Base-by-base conservation (phyloP, 345 rosid species). In the Salix viminalis region DNA sequence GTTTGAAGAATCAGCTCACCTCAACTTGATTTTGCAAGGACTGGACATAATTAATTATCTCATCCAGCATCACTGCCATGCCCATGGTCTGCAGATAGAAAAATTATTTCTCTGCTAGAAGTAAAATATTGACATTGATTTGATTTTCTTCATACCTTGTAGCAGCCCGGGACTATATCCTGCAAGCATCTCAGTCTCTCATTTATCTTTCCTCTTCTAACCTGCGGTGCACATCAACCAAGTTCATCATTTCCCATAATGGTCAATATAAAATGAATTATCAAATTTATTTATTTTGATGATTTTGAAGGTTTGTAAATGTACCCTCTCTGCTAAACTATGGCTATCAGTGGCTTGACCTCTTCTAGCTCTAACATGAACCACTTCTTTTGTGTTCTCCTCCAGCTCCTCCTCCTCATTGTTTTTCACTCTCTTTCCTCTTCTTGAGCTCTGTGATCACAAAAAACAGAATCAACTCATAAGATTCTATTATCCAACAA, bases 291-390 rank as follows among this genome's bases (percentile, higher is more conserved):
- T 56, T 10, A 2, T 6, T 9, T 23, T 56, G 28, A 23, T 5
- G 18, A 11, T 15, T 23, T 26, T 36, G 36, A 34, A 34, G 66
- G 23, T 19, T 9, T 28, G 41, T 37, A 32, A 32, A 19, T 56
- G 12, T 83, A 93, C 98, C 91, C 98, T 84, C 84, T 94, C 98
- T 7, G 98, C 95, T 81, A 94, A 88, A 85, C 98, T 94, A 83
- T 94, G 98, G 76, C 90, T 94, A 77, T 91, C 94, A 71, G 97
- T 94, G 75, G 98, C 98, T 86, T 94, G 95, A 70, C 98, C 98
- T 84, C 97, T 89, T 85, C 91, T 84, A 52, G 98, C 98, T 89
- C 98, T 91, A 30, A 94, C 97, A 79, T 91, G 98, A 84, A 94
- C 91, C 36, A 91, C 96, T 73, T 90, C 94, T 78, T 80, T 87